Conservation (phyloP, 2,329 filamentous ascomycete genomes). For the Emericellopsis cladophorae region DNA sequence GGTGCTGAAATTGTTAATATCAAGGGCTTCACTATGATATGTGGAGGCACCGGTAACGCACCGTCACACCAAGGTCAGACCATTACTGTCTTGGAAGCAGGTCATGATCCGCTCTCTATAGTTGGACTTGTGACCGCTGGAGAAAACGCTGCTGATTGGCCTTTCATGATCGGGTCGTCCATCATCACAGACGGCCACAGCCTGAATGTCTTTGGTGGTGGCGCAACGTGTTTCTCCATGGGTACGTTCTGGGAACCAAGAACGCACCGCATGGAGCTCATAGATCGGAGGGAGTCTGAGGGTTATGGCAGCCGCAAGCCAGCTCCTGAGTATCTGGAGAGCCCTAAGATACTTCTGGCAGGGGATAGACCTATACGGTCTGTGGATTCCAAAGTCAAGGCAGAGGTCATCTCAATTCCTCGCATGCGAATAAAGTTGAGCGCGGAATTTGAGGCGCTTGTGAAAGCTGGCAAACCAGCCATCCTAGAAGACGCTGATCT, state of each 20-base stretch:
- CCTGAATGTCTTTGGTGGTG: constrained; percentile 61
- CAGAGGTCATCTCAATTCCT: constrained; percentile 25
- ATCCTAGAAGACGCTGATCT: constrained; percentile 55
- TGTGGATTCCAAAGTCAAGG: constrained; percentile 2
- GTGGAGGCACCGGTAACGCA: constrained; percentile 18
- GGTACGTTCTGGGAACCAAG: constrained; percentile 72
- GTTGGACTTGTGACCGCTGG: background rate
- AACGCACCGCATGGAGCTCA: constrained; percentile 27
- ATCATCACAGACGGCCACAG: constrained; percentile 32
- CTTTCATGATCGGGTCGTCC: constrained; percentile 61
- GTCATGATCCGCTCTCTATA: constrained; percentile 19
- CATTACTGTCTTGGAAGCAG: constrained; percentile 9
- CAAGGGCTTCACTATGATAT: constrained; percentile 11
- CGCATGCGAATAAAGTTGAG: constrained; percentile 36
- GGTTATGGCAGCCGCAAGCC: too few species aligned
- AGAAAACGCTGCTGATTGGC: constrained; percentile 15
- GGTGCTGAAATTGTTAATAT: constrained; percentile 15
- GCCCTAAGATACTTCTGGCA: background rate
- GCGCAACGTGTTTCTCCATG: constrained; percentile 83
- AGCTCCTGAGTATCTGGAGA: constrained; percentile 8
- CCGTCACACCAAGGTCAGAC: constrained; percentile 14
- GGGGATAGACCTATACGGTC: background rate
- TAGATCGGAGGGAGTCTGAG: background rate
- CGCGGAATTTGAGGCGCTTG: constrained; percentile 46
- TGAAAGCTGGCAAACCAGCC: constrained; percentile 39